These are phyloP conservation scores for Kodamaea fukazawae DNA, from an alignment of 805 yeast genomes.

Conservation along the genomic window DNA sequence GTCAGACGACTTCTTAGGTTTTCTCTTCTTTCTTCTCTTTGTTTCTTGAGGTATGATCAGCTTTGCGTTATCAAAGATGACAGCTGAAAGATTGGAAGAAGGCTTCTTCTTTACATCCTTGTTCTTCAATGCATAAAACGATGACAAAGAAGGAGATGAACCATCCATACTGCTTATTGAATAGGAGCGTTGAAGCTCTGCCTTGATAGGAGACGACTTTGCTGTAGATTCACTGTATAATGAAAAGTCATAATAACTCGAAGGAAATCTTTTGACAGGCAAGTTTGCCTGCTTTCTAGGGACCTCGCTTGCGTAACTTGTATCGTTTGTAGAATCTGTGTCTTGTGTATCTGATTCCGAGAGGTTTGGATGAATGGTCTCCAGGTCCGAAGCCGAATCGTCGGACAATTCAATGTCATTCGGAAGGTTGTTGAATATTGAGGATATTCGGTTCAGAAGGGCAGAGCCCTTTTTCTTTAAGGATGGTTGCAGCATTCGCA, in stretches of 20 bases:
- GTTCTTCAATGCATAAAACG: conserved; percentile 25
- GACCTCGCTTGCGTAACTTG: not conserved
- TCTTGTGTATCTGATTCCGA: not conserved
- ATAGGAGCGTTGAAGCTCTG: conserved; percentile 17
- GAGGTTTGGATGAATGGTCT: conserved; percentile 23
- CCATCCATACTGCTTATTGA: conserved; percentile 8
- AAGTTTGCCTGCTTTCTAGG: not conserved
- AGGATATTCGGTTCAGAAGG: conserved; percentile 27
- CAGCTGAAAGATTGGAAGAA: conserved; percentile 32
- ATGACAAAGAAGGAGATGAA: conserved; percentile 23
- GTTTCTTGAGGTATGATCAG: conserved; percentile 26
- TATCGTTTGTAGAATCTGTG: not conserved
- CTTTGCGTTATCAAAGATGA: conserved; percentile 39
- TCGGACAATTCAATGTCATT: conserved; percentile 46
- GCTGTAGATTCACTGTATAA: conserved; percentile 26
- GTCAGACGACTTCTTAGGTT: conserved; percentile 30
- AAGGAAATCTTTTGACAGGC: conserved; percentile 6
- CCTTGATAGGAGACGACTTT: conserved; percentile 27
- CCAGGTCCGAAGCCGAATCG: conserved; percentile 44
- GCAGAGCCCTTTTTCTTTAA: conserved; percentile 8
- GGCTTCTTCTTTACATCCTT: conserved; percentile 24
- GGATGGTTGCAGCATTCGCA: conserved; percentile 2
- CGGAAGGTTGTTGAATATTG: conserved; percentile 45
- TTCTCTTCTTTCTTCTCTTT: conserved; percentile 27
- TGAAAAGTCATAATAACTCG: conserved; percentile 18